Conservation (phyloP, 2,329 filamentous ascomycete species). For the Aspergillus sp. region DNA sequence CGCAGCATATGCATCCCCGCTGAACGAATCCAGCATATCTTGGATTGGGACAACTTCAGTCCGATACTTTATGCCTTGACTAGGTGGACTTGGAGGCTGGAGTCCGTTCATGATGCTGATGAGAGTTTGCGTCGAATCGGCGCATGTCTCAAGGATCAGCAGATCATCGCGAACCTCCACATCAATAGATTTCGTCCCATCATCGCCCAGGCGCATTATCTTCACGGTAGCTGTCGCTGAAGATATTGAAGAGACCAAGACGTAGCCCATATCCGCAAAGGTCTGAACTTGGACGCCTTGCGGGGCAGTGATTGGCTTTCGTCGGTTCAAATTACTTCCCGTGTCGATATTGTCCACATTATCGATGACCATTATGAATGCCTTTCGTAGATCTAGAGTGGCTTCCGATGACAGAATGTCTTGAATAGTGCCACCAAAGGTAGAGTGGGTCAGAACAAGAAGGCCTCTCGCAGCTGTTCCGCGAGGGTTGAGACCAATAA, state of each 20-base stretch:
- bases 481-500: constrained; percentile 81
- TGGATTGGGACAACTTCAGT: constrained; percentile 83
- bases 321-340: constrained; percentile 32
- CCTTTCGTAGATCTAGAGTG: constrained; percentile 70
- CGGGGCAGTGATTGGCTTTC: constrained; percentile 23
- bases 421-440: constrained; percentile 66
- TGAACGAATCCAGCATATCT: constrained; percentile 86
- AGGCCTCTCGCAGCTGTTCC: constrained; percentile 72
- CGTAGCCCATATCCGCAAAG: constrained; percentile 68
- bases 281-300: constrained; percentile 49
- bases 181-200: constrained; percentile 67
- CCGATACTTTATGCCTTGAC: constrained; percentile 78
- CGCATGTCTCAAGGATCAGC: constrained; percentile 89
- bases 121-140: constrained; percentile 93
- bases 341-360: constrained; percentile 56
- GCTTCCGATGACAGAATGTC: constrained; percentile 64
- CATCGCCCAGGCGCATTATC: constrained; percentile 55
- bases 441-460: constrained; percentile 75
- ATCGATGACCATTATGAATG: constrained; percentile 80
- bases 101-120: constrained; percentile 76
- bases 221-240: constrained; percentile 70
- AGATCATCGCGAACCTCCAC: constrained; percentile 83
- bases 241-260: constrained; percentile 83
- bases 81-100: constrained; percentile 78
- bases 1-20: constrained; percentile 72